These are phyloP conservation scores for Wickerhamiella alocasiicola DNA, from an alignment of 805 yeast genomes.

Conservation along the genomic window DNA sequence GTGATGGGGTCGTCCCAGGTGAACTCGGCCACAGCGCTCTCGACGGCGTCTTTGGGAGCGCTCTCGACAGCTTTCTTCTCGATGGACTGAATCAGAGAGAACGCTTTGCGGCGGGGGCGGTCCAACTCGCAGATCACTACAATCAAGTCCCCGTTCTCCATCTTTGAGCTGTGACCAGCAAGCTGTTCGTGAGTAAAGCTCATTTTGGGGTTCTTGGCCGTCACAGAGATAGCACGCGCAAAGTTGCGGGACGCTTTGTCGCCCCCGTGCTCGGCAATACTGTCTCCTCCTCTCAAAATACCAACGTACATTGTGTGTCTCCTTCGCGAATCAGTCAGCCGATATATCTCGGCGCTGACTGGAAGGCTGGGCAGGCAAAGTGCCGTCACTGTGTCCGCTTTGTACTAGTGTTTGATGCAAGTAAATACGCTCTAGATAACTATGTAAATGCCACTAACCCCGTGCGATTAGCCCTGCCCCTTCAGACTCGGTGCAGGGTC, in stretches of 20 bases:
- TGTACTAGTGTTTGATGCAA: no score
- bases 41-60: slow-evolving; percentile 14
- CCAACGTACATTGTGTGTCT: slow-evolving; percentile 11
- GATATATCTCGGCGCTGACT: no score
- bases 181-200: slow-evolving; percentile 16
- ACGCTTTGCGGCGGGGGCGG: slow-evolving; percentile 22
- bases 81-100: slow-evolving; percentile 20
- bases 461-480: no score
- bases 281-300: slow-evolving; percentile 1
- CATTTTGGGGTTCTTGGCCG: slow-evolving; percentile 16
- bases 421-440: no score
- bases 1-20: slow-evolving; percentile 20
- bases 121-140: slow-evolving; percentile 15
- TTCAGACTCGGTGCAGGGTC: no score
- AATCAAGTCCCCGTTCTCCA: slow-evolving; percentile 4
- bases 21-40: slow-evolving; percentile 6
- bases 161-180: slow-evolving; percentile 15
- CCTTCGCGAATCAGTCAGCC: no score
- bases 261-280: slow-evolving; percentile 6
- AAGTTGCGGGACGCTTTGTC: slow-evolving; percentile 8
- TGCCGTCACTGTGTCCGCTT: no score
- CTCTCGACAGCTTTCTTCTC: slow-evolving; percentile 15
- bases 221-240: slow-evolving; percentile 19
- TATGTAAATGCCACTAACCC: no score
- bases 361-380: no score